Evolutionary conservation across 768 basidiomycete species (phyloP).

Genomic region (Serendipita sp.): DNA sequence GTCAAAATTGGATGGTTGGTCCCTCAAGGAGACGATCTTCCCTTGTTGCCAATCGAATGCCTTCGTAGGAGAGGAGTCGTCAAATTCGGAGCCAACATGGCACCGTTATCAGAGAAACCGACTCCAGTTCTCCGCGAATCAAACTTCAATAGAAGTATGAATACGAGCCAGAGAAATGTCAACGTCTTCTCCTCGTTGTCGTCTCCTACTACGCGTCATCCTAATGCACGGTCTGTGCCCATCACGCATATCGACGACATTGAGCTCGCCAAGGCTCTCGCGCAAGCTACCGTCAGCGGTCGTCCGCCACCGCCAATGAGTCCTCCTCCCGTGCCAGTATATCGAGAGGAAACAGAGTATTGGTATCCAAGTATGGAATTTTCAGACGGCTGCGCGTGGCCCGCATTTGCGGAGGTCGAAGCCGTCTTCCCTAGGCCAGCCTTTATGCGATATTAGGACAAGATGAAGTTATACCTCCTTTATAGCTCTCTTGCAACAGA

Average conservation of each 20-base stretch:
- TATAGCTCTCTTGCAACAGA: background rate
- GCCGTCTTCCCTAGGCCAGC: background rate
- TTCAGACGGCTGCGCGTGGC: constrained; percentile 5
- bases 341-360: background rate
- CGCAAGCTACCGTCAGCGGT: too few relatives aligned
- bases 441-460: background rate
- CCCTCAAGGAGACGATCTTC: background rate
- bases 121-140: background rate
- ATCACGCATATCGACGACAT: background rate
- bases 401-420: constrained; percentile 2
- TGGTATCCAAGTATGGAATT: constrained; percentile 5
- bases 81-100: background rate
- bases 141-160: background rate
- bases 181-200: background rate
- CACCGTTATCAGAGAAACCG: background rate
- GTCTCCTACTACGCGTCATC: background rate
- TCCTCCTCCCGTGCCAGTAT: background rate
- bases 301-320: background rate
- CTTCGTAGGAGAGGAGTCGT: background rate
- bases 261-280: background rate
- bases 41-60: background rate
- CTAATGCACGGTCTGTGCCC: background rate
- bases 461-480: background rate
- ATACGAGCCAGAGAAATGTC: background rate
- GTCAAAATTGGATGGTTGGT: constrained; percentile 2